Conservation (phyloP, 306 rosid species). For the Ochetophila trinervis region DNA sequence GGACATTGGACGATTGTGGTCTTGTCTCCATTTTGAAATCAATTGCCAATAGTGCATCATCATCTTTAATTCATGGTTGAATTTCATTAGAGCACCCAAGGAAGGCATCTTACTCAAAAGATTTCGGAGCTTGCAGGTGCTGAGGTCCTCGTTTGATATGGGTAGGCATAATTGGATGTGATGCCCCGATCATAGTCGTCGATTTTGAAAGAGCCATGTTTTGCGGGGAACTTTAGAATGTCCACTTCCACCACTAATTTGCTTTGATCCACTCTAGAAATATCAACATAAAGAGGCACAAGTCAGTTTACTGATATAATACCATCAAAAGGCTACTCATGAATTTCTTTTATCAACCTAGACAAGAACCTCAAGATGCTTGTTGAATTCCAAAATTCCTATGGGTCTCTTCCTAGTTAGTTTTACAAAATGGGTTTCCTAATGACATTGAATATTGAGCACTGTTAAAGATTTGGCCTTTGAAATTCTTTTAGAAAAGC, state of each 20-base stretch:
- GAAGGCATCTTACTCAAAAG: constrained; percentile 31
- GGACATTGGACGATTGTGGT: constrained; percentile 48
- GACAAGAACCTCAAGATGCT: not conserved
- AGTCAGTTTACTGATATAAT: not conserved
- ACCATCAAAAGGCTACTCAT: not conserved
- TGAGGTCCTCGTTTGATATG: constrained; percentile 39
- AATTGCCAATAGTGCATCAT: constrained; percentile 15
- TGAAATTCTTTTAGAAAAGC: not conserved
- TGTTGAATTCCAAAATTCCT: too few species aligned
- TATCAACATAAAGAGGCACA: not conserved
- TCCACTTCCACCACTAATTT: constrained; percentile 37
- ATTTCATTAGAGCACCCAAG: constrained; percentile 41
- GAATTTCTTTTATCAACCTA: not conserved
- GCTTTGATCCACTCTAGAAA: constrained; percentile 72
- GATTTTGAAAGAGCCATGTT: constrained; percentile 35
- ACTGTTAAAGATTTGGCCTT: not conserved
- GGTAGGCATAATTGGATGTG: constrained; percentile 25
- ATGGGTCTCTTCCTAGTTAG: too few species aligned
- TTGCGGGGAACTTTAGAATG: constrained; percentile 38
- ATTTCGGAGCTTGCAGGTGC: constrained; percentile 37
- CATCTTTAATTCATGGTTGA: constrained; percentile 45
- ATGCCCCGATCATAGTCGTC: constrained; percentile 28
- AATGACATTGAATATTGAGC: too few species aligned
- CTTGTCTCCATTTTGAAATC: constrained; percentile 43
- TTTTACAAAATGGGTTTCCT: too few species aligned